Evolutionary conservation across 2,329 filamentous ascomycete genomes (phyloP), one percentile per base, ranked within the genome.

Genomic region (Sporothrix globosa): DNA sequence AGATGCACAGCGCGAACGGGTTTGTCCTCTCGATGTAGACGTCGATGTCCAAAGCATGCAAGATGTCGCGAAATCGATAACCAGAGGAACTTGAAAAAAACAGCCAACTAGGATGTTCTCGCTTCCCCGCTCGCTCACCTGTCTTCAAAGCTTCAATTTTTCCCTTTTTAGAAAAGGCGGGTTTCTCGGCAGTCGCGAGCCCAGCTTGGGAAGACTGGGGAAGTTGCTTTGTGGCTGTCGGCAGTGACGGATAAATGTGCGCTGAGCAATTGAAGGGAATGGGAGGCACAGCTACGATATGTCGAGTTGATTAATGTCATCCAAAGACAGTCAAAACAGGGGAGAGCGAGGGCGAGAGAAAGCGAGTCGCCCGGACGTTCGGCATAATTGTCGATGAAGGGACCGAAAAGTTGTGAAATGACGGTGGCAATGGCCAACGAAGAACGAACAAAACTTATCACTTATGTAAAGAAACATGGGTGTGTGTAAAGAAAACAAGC

Each of bases 111-210:
- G 17, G 21, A 30, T 41, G 48, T 65, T 27, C 24, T 48, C 24
- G 60, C 60, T 65, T 65, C 60, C 58, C 60, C 60, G 60, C 60
- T 48, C 41, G 41, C 60, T 48, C 41, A 48, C 60, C 14, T 65
- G 17, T 48, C 21, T 17, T 34, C 60, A 14, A 14, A 14, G 41
- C 13, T 30, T 13, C 17, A 44, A 34, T 34, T 34, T 46, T n/a
- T 65, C 30, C 21, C 41, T 30, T 19, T 65, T 19, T 14, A 21
- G 24, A 14, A n/a, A 65, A 41, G 13, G 9, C 41, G 13, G 48
- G 30, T 14, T n/a, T 41, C 14, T 65, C 56, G 56, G 56, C 56
- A 61, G 56, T 61, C 39, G 39, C 1, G n/a, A 44, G n/a, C 0
- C 34, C 56, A 21, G 41, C 56, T 60, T 2, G 19, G 19, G 56